Evolutionary conservation across 2,329 filamentous ascomycete species (phyloP).

Genomic region (Camptophora hylomeconis): DNA sequence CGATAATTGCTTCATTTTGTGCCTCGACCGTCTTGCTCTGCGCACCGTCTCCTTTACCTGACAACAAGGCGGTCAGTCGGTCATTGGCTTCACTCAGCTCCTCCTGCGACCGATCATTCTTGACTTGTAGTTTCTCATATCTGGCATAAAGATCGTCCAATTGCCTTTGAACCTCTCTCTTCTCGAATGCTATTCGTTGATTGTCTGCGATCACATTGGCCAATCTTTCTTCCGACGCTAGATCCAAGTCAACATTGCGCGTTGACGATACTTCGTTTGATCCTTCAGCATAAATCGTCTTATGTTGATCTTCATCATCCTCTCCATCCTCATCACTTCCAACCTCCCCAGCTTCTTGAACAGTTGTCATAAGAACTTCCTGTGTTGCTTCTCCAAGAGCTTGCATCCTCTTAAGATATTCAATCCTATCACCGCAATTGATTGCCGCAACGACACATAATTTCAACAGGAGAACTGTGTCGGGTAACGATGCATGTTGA

Average conservation of each 20-base stretch:
- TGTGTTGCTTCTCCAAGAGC: conserved; percentile 30
- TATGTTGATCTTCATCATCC: conserved; percentile 24
- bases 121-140: conserved; percentile 44
- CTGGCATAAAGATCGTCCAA: conserved; percentile 43
- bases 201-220: conserved; percentile 39
- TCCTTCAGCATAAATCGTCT: conserved; percentile 16
- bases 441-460: conserved; percentile 51
- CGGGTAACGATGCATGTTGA: conserved; percentile 28
- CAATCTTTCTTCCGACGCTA: conserved; percentile 35
- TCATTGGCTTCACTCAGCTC: conserved; percentile 34
- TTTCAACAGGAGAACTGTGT: conserved; percentile 44
- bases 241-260: conserved; percentile 27
- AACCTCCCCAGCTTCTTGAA: conserved; percentile 32
- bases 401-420: conserved; percentile 39
- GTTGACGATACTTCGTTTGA: too few relatives aligned
- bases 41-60: conserved; percentile 31
- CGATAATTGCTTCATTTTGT: conserved; percentile 59
- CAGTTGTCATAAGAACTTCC: conserved; percentile 33
- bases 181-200: conserved; percentile 43
- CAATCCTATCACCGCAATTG: conserved; percentile 42
- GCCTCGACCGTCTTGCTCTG: conserved; percentile 31
- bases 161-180: conserved; percentile 34
- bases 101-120: conserved; percentile 32
- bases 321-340: conserved; percentile 25
- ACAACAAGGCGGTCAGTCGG: conserved; percentile 39